phyloP scores from a whole-genome alignment of 78 protist species.

The Dictyostelium purpureum region DNA sequence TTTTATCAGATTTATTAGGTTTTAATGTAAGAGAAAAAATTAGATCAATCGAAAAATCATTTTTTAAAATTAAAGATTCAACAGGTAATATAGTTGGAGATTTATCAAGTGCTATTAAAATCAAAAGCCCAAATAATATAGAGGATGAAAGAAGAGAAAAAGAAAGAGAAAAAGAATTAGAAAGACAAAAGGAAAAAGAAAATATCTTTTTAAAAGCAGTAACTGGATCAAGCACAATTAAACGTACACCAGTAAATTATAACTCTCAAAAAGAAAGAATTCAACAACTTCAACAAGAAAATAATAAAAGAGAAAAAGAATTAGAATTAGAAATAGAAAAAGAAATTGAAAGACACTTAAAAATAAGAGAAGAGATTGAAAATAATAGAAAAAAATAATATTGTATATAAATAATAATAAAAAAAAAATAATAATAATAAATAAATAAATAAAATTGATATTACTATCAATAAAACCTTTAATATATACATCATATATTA shows the following conservation, averaged over 20 bases:
- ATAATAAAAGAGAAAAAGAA: neutral
- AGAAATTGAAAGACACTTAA: neutral
- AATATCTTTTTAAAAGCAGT: neutral
- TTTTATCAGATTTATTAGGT: slow-evolving; percentile 16
- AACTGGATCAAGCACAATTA: neutral
- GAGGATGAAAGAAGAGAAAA: neutral
- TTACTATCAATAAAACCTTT: no score
- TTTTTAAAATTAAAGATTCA: neutral
- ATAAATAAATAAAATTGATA: neutral
- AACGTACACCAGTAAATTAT: neutral
- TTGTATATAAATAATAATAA: neutral
- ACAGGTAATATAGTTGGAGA: neutral
- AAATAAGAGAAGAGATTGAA: neutral
- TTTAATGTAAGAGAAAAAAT: slow-evolving; percentile 14
- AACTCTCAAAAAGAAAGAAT: neutral
- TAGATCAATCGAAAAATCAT: neutral
- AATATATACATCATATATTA: no score
- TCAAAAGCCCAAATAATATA: neutral
- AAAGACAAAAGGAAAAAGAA: neutral
- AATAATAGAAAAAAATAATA: neutral
- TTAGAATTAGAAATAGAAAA: neutral
- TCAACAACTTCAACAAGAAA: neutral
- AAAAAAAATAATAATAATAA: neutral
- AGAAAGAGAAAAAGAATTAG: no score
- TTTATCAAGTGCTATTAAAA: no score